A percentile compares a stretch with the other conserved stretches of the same genome.
Evolutionary conservation across 2,329 filamentous ascomycete species (phyloP).

Genomic region (Daldinia sp.): DNA sequence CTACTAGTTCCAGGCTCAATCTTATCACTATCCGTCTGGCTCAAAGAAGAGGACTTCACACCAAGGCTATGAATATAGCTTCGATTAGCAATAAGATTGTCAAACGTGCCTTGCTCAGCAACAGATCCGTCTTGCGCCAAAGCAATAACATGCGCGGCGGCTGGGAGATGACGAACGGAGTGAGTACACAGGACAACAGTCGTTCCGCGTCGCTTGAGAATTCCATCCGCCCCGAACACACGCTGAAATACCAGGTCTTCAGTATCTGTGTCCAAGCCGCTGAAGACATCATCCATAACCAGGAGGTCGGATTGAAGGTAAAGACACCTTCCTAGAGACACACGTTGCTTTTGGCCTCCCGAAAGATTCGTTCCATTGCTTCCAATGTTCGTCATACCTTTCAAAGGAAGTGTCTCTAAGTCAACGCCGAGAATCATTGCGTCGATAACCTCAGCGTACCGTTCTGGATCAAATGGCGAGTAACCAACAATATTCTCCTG

Average conservation of each 20-base stretch:
- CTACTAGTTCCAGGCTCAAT: neutral
- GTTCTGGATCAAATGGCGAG: conserved; percentile 41
- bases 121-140: conserved; percentile 57
- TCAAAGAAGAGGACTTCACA: conserved; percentile 34
- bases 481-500: conserved; percentile 50
- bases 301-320: conserved; percentile 50
- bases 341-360: conserved; percentile 61
- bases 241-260: conserved; percentile 51
- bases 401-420: conserved; percentile 52
- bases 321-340: conserved; percentile 53
- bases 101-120: conserved; percentile 59
- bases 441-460: conserved; percentile 49
- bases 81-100: conserved; percentile 51
- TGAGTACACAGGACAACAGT: conserved; percentile 56
- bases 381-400: conserved; percentile 57
- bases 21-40: conserved; percentile 22
- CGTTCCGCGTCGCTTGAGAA: conserved; percentile 43
- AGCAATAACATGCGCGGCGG: conserved; percentile 61
- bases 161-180: conserved; percentile 55
- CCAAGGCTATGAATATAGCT: conserved; percentile 46
- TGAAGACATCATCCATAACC: conserved; percentile 55
- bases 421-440: conserved; percentile 48
- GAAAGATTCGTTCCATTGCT: conserved; percentile 61
- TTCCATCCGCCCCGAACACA: conserved; percentile 49
- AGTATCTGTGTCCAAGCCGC: conserved; percentile 53